Evolutionary conservation across 345 rosid genomes (phyloP), one percentile per base, ranked within the genome.

Genomic region (Balakata baccata): DNA sequence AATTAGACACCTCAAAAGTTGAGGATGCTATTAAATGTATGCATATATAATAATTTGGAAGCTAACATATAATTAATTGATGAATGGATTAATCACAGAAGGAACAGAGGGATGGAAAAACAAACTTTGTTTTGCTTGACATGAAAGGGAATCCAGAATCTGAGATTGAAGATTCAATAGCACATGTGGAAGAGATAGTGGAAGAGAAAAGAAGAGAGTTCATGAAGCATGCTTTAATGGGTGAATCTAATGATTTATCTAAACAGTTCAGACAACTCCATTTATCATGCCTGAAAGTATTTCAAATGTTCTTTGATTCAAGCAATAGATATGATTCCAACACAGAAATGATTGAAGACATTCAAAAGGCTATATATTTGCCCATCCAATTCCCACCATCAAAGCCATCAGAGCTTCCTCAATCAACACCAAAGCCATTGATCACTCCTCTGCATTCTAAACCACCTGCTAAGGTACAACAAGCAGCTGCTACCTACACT

Each of bases 231-330:
- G 83, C 84, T 69, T 70, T 89, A 23, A 68, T 73, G 66, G 82
- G 74, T 45, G 83, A 81, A 38, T 64, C 63, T n/a, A 68, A 76
- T 45, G 81, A 82, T 59, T 53, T 89, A 50, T 79, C 89, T 7
- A 83, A 78, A 60, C 4, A 81, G 0, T 65, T 72, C 79, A 87
- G 79, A 71, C 81, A 66, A 25, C 79, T 87, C 25, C 85, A 89
- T 73, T 59, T 89, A 66, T 70, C 83, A 0, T 81, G 81, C 63
- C 43, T 74, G 58, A 81, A 86, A 79, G 81, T 78, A 23, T 89
- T 83, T 69, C 75, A 74, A 38, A 84, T 86, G 88, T 87, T 89
- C 74, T 87, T 74, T 66, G 64, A 83, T 78, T 78, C 88, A 46
- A 74, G 77, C 61, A 89, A 87, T 66, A 77, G 77, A 53, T 86